Base-by-base conservation (phyloP, 1,284 basidiomycete species). In the Leccinum huronense region DNA sequence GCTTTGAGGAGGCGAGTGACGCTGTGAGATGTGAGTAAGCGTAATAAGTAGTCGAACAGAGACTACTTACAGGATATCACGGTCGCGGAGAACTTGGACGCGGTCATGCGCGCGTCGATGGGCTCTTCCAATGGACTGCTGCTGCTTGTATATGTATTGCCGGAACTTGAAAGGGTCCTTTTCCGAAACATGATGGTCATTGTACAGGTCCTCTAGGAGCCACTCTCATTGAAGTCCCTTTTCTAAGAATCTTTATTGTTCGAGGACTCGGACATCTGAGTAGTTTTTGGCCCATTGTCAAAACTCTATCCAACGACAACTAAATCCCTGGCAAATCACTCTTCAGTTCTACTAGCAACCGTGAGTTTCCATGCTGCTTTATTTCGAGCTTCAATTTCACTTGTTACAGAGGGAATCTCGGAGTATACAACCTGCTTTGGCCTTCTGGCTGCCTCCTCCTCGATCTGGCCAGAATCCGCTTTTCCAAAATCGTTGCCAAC, bases 1-100 rank as follows among this genome's bases (percentile, higher is more conserved):
- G 84, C 85, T 71, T 91, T 92, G 71, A 92, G 86, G 58, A 93
- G 82, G 4, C 90, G 84, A 3, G 86, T 90, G 11, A 93, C 86
- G 3, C 90, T 38, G 11, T 13, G 2, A 13, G 11, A 13, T 36
- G 11, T 36, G 36, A 36, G 11, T 36, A 11, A 11, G 6, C 2
- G 36, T 13, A 36, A 3, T 11, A 27, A 36, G 33, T 33, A 13
- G 13, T 3, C 4, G 36, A 36, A 36, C 36, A 13, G 11, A 13
- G 13, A 36, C 3, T 13, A 11, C 36, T 11, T 13, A 36, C 36
- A 36, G 10, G 36, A 36, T 92, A 68, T 93, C 90, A 45, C 89
- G 78, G 75, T 93, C 90, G 3, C 89, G 79, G 60, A 90, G 78
- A 63, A 91, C 80, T 27, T 27, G 23, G 23, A 27, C 23, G 23